These are phyloP conservation scores for Beauveria bassiana DNA, from an alignment of 2,329 filamentous ascomycete species.

Conservation along the genomic window DNA sequence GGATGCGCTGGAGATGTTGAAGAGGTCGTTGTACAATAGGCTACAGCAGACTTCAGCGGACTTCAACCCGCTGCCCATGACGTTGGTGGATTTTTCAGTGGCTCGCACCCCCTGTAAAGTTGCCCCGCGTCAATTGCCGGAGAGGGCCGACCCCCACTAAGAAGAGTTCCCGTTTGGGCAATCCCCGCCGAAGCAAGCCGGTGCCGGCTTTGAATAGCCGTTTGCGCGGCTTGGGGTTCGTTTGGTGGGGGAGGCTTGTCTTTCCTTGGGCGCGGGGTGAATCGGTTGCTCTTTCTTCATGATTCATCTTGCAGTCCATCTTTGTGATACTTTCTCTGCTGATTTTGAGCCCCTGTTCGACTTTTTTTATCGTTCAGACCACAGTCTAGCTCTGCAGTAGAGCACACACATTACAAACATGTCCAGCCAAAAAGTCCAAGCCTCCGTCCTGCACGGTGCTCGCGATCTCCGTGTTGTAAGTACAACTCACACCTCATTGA, in stretches of 20 bases:
- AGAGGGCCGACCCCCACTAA: neutral
- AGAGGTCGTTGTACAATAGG: neutral
- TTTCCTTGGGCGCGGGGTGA: neutral
- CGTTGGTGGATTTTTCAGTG: neutral
- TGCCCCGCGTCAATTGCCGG: constrained; percentile 9
- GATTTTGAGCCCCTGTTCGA: neutral
- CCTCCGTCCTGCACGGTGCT: constrained; percentile 33
- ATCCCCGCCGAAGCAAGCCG: neutral
- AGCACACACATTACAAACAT: neutral
- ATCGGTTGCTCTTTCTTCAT: neutral
- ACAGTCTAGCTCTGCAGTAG: neutral
- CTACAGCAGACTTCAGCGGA: neutral
- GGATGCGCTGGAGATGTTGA: neutral
- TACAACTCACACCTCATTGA: neutral
- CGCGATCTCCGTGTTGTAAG: constrained; percentile 5
- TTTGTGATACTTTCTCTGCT: no score
- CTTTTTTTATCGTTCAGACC: no score
- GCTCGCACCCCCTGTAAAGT: neutral
- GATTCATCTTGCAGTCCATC: neutral
- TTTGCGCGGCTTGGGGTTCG: neutral
- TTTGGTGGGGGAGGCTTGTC: constrained; percentile 6
- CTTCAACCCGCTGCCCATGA: neutral
- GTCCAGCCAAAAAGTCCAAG: constrained; percentile 27
- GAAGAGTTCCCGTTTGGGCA: constrained; percentile 2
- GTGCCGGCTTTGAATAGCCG: constrained; percentile 2